A percentile compares a stretch with the other conserved stretches of the same genome.
Evolutionary conservation across 257 asterid species (phyloP).

Genomic region (Vinca minor): DNA sequence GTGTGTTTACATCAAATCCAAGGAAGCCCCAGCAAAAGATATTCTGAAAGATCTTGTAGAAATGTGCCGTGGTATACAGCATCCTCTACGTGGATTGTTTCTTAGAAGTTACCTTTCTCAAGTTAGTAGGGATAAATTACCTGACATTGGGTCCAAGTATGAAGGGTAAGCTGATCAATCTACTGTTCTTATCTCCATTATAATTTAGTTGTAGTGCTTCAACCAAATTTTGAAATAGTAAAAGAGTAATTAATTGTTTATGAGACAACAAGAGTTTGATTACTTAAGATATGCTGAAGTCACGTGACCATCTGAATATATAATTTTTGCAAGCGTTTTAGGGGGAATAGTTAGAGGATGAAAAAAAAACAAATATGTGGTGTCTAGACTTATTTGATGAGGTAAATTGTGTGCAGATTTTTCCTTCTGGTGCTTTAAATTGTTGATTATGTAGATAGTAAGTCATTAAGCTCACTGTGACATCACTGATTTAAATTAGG

Average conservation of each 20-base stretch:
- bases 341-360: background rate
- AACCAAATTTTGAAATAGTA: background rate
- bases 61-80: constrained; percentile 96
- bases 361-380: background rate
- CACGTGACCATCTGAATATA: too few species aligned
- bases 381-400: background rate
- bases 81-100: constrained; percentile 95
- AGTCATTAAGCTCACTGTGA: background rate
- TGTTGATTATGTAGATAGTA: background rate
- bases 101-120: constrained; percentile 95
- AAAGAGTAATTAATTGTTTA: too few species aligned
- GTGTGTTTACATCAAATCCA: constrained; percentile 85
- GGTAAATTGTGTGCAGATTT: background rate
- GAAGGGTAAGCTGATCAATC: constrained; percentile 67
- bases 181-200: background rate
- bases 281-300: background rate
- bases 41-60: constrained; percentile 96
- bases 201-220: background rate
- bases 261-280: background rate
- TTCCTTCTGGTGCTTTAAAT: background rate
- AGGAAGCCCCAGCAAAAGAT: constrained; percentile 98
- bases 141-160: constrained; percentile 92
- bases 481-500: background rate
- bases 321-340: background rate
- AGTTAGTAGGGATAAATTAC: constrained; percentile 94